Evolutionary conservation across 2,329 filamentous ascomycete genomes (phyloP), one percentile per base, ranked within the genome.

Genomic region (Grosmannia huntii): DNA sequence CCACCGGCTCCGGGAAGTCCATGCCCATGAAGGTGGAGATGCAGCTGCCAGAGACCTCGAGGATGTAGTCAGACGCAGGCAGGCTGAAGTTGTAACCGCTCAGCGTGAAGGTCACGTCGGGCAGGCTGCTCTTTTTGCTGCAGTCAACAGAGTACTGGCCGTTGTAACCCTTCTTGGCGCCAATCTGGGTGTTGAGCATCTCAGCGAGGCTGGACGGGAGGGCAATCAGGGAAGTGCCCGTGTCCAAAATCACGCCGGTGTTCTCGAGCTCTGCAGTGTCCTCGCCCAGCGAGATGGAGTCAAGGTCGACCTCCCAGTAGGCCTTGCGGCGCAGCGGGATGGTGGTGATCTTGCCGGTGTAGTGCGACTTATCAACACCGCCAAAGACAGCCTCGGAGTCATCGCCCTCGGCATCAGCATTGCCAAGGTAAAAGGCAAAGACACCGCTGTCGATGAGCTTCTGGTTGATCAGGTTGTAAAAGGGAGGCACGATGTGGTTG

Each of bases 291-390:
- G 87, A 84, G 75, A 99, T 94, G 63, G 90, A 81, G 68, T 97
- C 86, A 62, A 99, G 85, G 68, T 97, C 91, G 58, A 99, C 92
- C 81, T 99, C 94, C 94, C 94, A 99, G 83, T 99, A 99, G 55
- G 94, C 94, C 86, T 97, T 97, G 72, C 94, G 89, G 73, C 94
- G 89, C 66, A 99, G 83, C 58, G 94, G 94, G 65, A 99, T 90
- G 73, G 90, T 95, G 71, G 85, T 89, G 68, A 99, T 82, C 73
- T 97, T 86, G 68, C 94, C 94, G 46, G 80, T 85, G 72, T 80
- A 84, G 79, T 94, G 90, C 69, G 78, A 76, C 76, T 90, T 77
- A 73, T 97, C 86, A 62, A 96, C 75, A 64, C 92, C 92, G 72
- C 92, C 92, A 65, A 99, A 99, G 65, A 86, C 84, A 61, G 85